Conservation (phyloP, 352 stramenopile genomes). For the Phytophthora vignae region DNA sequence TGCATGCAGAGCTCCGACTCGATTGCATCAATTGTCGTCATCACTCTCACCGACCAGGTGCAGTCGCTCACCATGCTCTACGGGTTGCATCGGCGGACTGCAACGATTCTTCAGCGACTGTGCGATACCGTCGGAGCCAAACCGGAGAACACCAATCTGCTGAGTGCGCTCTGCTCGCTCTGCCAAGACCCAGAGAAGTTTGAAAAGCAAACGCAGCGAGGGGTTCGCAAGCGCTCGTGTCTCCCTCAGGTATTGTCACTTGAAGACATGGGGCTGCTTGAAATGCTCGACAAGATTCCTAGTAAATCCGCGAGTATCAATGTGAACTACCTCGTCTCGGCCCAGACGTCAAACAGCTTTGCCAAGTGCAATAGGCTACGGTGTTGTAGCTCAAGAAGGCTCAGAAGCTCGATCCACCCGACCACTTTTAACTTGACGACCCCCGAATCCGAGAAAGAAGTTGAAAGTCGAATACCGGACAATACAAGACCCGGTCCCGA, state of each 20-base stretch:
- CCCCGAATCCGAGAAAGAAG: background rate
- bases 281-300: background rate
- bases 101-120: background rate
- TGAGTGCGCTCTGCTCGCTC: background rate
- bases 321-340: background rate
- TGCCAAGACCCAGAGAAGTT: conserved; percentile 12
- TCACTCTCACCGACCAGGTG: conserved; percentile 16
- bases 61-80: conserved; percentile 16
- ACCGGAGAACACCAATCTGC: background rate
- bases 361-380: background rate
- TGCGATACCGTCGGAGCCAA: background rate
- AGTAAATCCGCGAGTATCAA: background rate
- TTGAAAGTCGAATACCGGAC: background rate
- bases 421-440: background rate
- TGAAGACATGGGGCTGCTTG: background rate
- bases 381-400: background rate
- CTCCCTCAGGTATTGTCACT: background rate
- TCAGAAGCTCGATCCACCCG: background rate
- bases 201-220: background rate
- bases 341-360: background rate
- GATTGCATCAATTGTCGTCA: background rate
- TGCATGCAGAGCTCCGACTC: conserved; percentile 26
- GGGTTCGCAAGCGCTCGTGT: background rate
- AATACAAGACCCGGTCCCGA: background rate
- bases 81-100: conserved; percentile 12